phyloP scores from a whole-genome alignment of 345 rosid species.

The Hibiscus trionum region DNA sequence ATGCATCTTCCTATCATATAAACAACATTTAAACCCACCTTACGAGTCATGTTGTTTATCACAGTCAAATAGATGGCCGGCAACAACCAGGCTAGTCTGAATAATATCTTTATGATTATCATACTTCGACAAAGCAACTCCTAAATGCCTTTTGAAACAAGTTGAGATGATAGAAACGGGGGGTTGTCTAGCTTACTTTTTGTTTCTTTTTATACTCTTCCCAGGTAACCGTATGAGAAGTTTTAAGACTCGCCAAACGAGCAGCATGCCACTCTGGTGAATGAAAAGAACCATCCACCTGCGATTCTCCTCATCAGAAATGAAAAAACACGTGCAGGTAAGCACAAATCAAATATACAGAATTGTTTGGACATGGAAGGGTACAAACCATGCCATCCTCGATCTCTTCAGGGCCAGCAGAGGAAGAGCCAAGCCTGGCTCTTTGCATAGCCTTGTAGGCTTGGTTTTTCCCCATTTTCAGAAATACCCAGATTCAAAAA shows the following conservation, averaged over 20 bases:
- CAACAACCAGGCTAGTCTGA: neutral
- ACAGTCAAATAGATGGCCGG: conserved; percentile 10
- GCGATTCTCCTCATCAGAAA: conserved; percentile 87
- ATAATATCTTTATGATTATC: neutral
- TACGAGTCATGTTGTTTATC: neutral
- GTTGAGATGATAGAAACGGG: neutral
- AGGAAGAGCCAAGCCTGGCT: conserved; percentile 77
- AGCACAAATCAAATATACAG: neutral
- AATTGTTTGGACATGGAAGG: conserved; percentile 45
- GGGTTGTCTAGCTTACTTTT: conserved; percentile 39
- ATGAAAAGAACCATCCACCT: conserved; percentile 99
- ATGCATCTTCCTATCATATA: conserved; percentile 71
- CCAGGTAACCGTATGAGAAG: conserved; percentile 88
- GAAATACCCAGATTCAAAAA: conserved; percentile 3
- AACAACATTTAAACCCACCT: conserved; percentile 1
- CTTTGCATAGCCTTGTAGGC: conserved; percentile 99
- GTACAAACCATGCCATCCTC: conserved; percentile 99
- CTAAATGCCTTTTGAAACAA: neutral
- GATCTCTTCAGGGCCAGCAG: conserved; percentile 78
- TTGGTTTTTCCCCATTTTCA: conserved; percentile 93
- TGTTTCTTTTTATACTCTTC: conserved; percentile 87
- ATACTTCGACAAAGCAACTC: neutral
- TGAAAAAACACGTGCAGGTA: neutral
- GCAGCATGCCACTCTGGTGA: conserved; percentile 99
- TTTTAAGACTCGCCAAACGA: conserved; percentile 94